These are phyloP conservation scores for Talaromyces liani DNA, from an alignment of 495 filamentous ascomycete genomes.

Conservation along the genomic window DNA sequence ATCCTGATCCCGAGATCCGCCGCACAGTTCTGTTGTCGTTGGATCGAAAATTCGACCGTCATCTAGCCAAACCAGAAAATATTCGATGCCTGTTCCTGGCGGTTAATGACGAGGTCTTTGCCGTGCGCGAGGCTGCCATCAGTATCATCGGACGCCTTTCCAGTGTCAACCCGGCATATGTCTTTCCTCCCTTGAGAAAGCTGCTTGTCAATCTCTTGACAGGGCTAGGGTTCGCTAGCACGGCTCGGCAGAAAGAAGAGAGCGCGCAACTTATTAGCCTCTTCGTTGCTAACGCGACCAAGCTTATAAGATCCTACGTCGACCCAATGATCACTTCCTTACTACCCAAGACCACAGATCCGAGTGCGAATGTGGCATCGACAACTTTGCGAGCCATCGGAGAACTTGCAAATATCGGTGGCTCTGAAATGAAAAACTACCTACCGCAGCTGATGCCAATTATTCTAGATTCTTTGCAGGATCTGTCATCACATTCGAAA, in stretches of 20 bases:
- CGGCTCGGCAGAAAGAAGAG: conserved; percentile 88
- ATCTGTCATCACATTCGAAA: conserved; percentile 80
- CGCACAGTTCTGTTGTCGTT: conserved; percentile 79
- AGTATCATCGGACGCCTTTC: conserved; percentile 93
- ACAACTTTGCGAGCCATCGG: conserved; percentile 91
- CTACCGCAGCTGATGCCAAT: conserved; percentile 88
- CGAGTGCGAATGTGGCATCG: conserved; percentile 77
- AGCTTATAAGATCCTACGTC: conserved; percentile 88
- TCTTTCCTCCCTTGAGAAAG: conserved; percentile 90
- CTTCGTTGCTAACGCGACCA: conserved; percentile 83
- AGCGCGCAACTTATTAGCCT: conserved; percentile 88
- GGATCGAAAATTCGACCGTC: conserved; percentile 88
- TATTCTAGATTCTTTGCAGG: conserved; percentile 86
- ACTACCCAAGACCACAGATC: conserved; percentile 77
- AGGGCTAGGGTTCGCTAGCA: conserved; percentile 92
- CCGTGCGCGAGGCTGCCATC: conserved; percentile 88
- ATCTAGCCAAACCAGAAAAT: conserved; percentile 91
- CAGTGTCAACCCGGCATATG: conserved; percentile 87
- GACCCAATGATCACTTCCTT: conserved; percentile 88
- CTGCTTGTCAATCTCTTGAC: conserved; percentile 92
- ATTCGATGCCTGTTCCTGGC: conserved; percentile 92
- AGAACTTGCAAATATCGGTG: conserved; percentile 86
- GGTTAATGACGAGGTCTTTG: conserved; percentile 90
- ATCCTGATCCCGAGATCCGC: conserved; percentile 82
- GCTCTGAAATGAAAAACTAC: conserved; percentile 81